Conservation (phyloP, 345 rosid genomes). For the Angophora floribunda region DNA sequence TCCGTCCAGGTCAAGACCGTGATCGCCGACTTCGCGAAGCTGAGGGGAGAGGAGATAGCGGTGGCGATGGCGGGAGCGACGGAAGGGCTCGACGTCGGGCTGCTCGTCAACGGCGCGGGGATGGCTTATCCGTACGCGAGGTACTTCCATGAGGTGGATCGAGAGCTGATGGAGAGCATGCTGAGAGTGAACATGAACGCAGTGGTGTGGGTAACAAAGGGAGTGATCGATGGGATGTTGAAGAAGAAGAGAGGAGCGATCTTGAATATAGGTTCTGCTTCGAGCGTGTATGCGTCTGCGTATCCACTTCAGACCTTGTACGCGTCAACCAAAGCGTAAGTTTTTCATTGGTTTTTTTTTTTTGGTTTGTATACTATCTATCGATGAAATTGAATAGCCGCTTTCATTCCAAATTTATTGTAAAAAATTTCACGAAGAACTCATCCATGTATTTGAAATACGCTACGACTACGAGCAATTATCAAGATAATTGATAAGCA, state of each 20-base stretch:
- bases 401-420: no score
- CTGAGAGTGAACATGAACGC: conserved; percentile 32
- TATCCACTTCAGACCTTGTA: conserved; percentile 20
- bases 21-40: conserved; percentile 11
- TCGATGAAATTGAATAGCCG: no score
- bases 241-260: conserved; percentile 45
- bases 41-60: conserved; percentile 11
- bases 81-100: conserved; percentile 29
- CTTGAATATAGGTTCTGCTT: conserved; percentile 33
- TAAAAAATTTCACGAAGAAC: no score
- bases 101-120: conserved; percentile 33
- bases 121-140: conserved; percentile 8
- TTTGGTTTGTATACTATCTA: no score
- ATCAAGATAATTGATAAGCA: no score
- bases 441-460: no score
- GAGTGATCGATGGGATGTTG: conserved; percentile 28
- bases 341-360: no score
- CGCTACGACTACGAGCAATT: no score
- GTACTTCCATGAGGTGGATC: conserved; percentile 29
- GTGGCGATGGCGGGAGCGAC: conserved; percentile 1
- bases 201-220: conserved; percentile 19
- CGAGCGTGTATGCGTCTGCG: neutral
- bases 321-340: conserved; percentile 40
- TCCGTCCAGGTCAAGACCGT: neutral
- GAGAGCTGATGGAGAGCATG: conserved; percentile 14